Conservation (phyloP, 495 filamentous ascomycete genomes). For the Parmelia sp. region DNA sequence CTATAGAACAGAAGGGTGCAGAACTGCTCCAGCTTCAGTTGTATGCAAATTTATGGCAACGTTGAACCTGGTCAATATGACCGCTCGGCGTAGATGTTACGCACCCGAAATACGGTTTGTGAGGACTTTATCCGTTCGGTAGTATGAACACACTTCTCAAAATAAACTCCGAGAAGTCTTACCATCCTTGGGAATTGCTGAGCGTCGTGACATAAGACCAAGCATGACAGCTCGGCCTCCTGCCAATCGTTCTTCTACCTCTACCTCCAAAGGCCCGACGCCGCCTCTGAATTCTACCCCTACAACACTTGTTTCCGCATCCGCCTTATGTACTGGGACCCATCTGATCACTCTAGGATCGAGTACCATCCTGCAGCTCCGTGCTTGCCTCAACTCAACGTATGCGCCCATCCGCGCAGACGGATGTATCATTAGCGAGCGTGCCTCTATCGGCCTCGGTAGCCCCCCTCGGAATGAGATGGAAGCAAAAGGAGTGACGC, state of each 20-base stretch:
- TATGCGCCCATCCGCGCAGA: constrained; percentile 55
- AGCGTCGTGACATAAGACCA: not conserved
- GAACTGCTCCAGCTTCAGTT: not conserved
- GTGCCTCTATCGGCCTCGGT: constrained; percentile 42
- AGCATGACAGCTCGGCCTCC: constrained; percentile 18
- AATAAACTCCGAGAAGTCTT: no score
- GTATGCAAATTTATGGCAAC: not conserved
- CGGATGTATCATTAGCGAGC: constrained; percentile 61
- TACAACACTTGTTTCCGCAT: constrained; percentile 53
- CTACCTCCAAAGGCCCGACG: constrained; percentile 20
- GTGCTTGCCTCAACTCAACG: constrained; percentile 53
- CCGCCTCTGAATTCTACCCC: constrained; percentile 44
- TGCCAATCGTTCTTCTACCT: constrained; percentile 9
- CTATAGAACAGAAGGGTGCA: not conserved
- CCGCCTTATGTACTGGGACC: constrained; percentile 55
- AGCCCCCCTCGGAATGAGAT: constrained; percentile 1
- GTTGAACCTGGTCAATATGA: not conserved
- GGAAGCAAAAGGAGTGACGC: constrained; percentile 41
- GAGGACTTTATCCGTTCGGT: not conserved
- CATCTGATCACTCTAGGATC: constrained; percentile 56
- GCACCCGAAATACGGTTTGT: not conserved
- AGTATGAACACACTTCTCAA: not conserved
- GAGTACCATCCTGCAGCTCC: constrained; percentile 64
- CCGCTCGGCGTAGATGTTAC: not conserved
- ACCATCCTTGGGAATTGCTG: not conserved